Evolutionary conservation across 306 rosid genomes (phyloP), one percentile per base, ranked within the genome.

Genomic region (Psophocarpus tetragonolobus): DNA sequence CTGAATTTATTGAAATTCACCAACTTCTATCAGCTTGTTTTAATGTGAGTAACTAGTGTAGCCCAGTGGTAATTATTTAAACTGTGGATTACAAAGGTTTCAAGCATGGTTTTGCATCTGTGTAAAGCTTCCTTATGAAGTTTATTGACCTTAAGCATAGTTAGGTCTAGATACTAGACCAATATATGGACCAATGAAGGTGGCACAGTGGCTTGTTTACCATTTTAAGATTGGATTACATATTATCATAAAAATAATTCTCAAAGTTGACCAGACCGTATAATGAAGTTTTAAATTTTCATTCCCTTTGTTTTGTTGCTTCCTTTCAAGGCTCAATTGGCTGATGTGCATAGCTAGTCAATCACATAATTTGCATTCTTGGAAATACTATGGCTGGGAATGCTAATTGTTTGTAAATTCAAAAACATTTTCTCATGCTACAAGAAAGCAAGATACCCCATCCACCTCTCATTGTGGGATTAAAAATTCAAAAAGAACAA

Each of bases 161-260:
- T 64, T 11, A 65, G 56, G 66, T 42, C 13, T 76, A 17, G 12
- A 65, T 57, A 23, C 14, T 26, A 15, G 81, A 76, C 27, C 73
- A 45, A 68, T 21, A 38, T 76, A 10, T n/a, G n/a, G 50, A 36
- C n/a, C 65, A 3, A 9, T 41, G 18, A 73, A 75, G 17, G 23
- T 18, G 36, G 41, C 11, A 15, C 11, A 11, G 73, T 36, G 33
- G 33, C 12, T 21, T 15, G 42, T 27, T 54, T 65, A 10, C 56
- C 20, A 66, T 30, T 51, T 33, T 20, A 21, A 32, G 13, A 21
- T 26, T 35, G 73, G 20, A n/a, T 65, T 76, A 23, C 66, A 27
- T 67, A 9, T 35, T 23, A 58, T 51, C 13, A 51, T 24, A n/a
- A 35, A 14, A 1, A 44, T 6, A 13, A 75, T 30, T 30, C 45